Percentiles rank a stretch among this genome's conserved stretches.
Conservation (phyloP, 2,329 filamentous ascomycete species). For the Cryphonectria japonica region DNA sequence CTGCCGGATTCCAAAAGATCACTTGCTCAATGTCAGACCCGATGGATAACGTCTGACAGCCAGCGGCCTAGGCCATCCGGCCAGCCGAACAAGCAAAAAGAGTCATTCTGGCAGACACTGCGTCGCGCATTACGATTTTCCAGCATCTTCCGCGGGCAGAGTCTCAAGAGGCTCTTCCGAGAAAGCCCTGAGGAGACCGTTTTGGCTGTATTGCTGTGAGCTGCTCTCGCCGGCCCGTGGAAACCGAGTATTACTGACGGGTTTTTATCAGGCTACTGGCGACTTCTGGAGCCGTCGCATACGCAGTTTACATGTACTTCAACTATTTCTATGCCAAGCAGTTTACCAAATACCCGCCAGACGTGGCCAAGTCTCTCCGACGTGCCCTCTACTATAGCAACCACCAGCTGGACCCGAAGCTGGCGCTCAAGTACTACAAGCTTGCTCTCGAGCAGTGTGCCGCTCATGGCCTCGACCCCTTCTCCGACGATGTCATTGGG, state of each 20-base stretch:
- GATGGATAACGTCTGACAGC: slow-evolving; percentile 12
- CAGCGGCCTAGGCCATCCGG: slow-evolving; percentile 12
- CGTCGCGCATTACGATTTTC: slow-evolving; percentile 34
- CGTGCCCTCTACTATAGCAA: slow-evolving; percentile 87
- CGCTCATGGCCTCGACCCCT: slow-evolving; percentile 79
- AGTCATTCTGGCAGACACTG: slow-evolving; percentile 17
- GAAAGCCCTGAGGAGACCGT: slow-evolving; percentile 50
- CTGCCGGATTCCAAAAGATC: no score
- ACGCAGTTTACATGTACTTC: slow-evolving; percentile 52
- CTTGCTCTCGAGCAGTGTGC: slow-evolving; percentile 75
- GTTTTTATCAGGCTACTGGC: slow-evolving; percentile 40
- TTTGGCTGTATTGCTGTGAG: slow-evolving; percentile 48
- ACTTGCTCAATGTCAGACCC: slow-evolving; percentile 4
- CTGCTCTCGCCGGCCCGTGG: slow-evolving; percentile 24
- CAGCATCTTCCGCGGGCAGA: slow-evolving; percentile 44
- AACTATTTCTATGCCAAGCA: slow-evolving; percentile 59
- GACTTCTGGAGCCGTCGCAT: slow-evolving; percentile 40
- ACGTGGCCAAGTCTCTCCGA: slow-evolving; percentile 77
- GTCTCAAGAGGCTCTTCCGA: slow-evolving; percentile 43
- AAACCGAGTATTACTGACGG: slow-evolving; percentile 36
- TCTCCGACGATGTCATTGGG: slow-evolving; percentile 88
- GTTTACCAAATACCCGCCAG: slow-evolving; percentile 65
- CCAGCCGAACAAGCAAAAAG: slow-evolving; percentile 3
- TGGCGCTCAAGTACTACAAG: slow-evolving; percentile 83
- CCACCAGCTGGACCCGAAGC: slow-evolving; percentile 70